phyloP scores from a whole-genome alignment of 306 rosid species.

The Cucurbita argyrosperma region DNA sequence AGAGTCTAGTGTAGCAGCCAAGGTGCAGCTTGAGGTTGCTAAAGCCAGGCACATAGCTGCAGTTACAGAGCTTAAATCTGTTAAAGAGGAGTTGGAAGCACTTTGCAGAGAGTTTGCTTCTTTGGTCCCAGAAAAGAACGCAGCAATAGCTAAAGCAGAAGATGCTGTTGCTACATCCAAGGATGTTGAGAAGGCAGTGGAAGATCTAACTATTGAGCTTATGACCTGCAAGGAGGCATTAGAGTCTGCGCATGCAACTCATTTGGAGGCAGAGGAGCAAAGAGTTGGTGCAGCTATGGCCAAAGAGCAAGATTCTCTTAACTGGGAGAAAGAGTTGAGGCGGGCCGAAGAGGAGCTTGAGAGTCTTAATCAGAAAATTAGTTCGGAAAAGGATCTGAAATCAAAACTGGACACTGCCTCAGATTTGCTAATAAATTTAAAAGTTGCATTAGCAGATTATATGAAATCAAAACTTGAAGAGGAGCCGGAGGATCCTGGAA shows the following conservation, averaged over 20 bases:
- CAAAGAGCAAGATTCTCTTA: slow-evolving; percentile 84
- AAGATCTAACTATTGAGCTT: slow-evolving; percentile 80
- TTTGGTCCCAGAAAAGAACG: slow-evolving; percentile 53
- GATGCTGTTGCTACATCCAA: slow-evolving; percentile 73
- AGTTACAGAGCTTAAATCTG: slow-evolving; percentile 53
- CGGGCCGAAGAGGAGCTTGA: slow-evolving; percentile 81
- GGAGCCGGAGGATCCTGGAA: slow-evolving; percentile 37
- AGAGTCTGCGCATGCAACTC: slow-evolving; percentile 84
- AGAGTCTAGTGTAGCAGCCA: slow-evolving; percentile 93
- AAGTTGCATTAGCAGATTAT: slow-evolving; percentile 74
- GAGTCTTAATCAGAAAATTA: slow-evolving; percentile 54
- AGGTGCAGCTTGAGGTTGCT: slow-evolving; percentile 97
- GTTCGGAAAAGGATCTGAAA: slow-evolving; percentile 67
- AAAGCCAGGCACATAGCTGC: slow-evolving; percentile 76
- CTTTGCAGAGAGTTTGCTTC: slow-evolving; percentile 58
- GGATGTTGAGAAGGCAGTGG: slow-evolving; percentile 86
- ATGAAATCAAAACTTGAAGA: slow-evolving; percentile 69
- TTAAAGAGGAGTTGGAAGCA: slow-evolving; percentile 67
- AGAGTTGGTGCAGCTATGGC: slow-evolving; percentile 91
- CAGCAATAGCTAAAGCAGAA: slow-evolving; percentile 66
- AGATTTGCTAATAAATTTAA: slow-evolving; percentile 61
- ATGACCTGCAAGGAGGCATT: slow-evolving; percentile 70
- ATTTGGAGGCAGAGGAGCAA: slow-evolving; percentile 93
- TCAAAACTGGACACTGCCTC: slow-evolving; percentile 77
- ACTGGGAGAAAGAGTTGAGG: slow-evolving; percentile 88